phyloP scores from a whole-genome alignment of 139 green algal species.

The Klebsormidium nitens region DNA sequence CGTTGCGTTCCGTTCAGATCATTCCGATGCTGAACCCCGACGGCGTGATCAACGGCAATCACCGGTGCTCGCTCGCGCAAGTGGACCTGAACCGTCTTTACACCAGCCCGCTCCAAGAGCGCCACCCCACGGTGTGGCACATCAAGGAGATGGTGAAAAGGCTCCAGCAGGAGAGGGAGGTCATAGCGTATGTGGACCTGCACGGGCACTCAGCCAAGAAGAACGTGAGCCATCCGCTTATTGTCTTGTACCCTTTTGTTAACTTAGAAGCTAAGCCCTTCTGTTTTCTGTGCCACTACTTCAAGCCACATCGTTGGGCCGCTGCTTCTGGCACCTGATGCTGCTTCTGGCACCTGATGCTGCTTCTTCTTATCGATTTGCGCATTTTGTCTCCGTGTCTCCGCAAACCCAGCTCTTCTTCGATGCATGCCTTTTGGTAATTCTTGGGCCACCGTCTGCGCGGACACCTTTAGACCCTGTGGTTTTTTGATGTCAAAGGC shows the following conservation, averaged over 20 bases:
- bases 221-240: constrained; percentile 11
- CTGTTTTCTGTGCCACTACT: too few species aligned
- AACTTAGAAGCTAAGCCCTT: background rate
- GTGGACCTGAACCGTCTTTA: constrained; percentile 72
- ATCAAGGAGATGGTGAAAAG: constrained; percentile 54
- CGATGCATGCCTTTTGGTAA: too few species aligned
- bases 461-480: too few species aligned
- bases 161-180: constrained; percentile 52
- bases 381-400: too few species aligned
- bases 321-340: too few species aligned
- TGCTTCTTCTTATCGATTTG: too few species aligned
- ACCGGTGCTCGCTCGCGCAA: constrained; percentile 62
- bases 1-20: too few species aligned
- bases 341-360: too few species aligned
- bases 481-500: too few species aligned
- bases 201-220: constrained; percentile 70
- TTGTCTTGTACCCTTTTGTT: background rate
- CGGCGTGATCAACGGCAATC: constrained; percentile 59
- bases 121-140: constrained; percentile 58
- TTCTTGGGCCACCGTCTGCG: too few species aligned
- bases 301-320: too few species aligned
- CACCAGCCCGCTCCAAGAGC: constrained; percentile 44
- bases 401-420: too few species aligned
- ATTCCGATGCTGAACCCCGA: constrained; percentile 79
- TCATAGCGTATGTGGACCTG: constrained; percentile 66